These are phyloP conservation scores for Raphanus sativus DNA, from an alignment of 345 rosid genomes.

Conservation along the genomic window DNA sequence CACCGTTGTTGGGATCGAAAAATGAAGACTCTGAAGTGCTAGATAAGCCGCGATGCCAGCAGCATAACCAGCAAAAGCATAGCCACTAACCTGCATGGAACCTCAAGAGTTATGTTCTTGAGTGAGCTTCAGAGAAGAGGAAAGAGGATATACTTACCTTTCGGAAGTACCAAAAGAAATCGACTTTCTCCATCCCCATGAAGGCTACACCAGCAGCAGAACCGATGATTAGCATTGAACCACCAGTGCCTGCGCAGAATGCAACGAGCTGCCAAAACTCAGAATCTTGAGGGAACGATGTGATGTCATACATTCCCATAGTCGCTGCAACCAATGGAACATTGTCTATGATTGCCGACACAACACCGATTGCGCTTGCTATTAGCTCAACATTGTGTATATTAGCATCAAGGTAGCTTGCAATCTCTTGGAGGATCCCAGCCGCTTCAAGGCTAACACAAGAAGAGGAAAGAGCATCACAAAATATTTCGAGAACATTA, in stretches of 20 bases:
- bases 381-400: slow-evolving; percentile 69
- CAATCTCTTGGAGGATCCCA: slow-evolving; percentile 82
- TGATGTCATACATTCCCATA: slow-evolving; percentile 94
- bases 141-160: slow-evolving; percentile 52
- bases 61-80: slow-evolving; percentile 91
- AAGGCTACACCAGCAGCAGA: slow-evolving; percentile 97
- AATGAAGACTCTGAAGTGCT: slow-evolving; percentile 45
- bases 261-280: slow-evolving; percentile 97
- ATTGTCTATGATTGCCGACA: slow-evolving; percentile 87
- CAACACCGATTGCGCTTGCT: slow-evolving; percentile 82
- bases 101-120: not conserved
- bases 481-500: not conserved
- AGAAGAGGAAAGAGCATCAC: slow-evolving; percentile 7
- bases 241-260: slow-evolving; percentile 92
- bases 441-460: slow-evolving; percentile 79
- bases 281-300: slow-evolving; percentile 75
- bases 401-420: slow-evolving; percentile 88
- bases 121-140: not conserved
- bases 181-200: slow-evolving; percentile 98
- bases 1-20: slow-evolving; percentile 54
- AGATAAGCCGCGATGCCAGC: slow-evolving; percentile 72
- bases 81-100: slow-evolving; percentile 76
- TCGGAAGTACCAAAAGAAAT: slow-evolving; percentile 92
- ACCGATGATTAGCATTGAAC: slow-evolving; percentile 88
- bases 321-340: slow-evolving; percentile 94